Evolutionary conservation across 2,329 filamentous ascomycete species (phyloP).

Genomic region (Daldinia sp.): DNA sequence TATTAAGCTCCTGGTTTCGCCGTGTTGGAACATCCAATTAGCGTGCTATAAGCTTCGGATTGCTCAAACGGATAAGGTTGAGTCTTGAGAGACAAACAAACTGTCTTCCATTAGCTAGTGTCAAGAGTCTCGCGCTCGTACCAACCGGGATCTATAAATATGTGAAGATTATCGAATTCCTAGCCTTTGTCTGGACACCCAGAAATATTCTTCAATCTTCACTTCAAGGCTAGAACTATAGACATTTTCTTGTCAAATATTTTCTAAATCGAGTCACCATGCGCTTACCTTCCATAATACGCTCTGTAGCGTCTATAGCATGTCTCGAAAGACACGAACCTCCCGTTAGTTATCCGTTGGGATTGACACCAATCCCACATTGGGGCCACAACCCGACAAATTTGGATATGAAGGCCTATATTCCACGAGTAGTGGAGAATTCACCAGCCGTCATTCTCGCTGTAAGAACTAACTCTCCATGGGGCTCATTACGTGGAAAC

Average conservation of each 20-base stretch:
- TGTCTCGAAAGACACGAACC: no score
- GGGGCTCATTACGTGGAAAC: neutral
- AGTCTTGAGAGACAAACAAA: neutral
- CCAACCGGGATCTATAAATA: slow-evolving; percentile 21
- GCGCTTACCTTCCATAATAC: slow-evolving; percentile 10
- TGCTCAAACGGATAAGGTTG: slow-evolving; percentile 18
- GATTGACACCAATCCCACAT: slow-evolving; percentile 28
- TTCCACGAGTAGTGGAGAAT: slow-evolving; percentile 32
- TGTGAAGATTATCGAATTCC: neutral
- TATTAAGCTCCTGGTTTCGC: slow-evolving; percentile 27
- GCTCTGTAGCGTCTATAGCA: slow-evolving; percentile 14
- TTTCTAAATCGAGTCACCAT: slow-evolving; percentile 15
- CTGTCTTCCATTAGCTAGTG: slow-evolving; percentile 1
- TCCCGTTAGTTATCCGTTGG: no score
- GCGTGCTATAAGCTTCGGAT: slow-evolving; percentile 23
- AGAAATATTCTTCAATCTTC: neutral
- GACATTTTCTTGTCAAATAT: neutral
- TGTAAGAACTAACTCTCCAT: slow-evolving; percentile 19
- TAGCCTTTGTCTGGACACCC: neutral
- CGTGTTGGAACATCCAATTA: slow-evolving; percentile 31
- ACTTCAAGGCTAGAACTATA: neutral
- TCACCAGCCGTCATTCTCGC: slow-evolving; percentile 42
- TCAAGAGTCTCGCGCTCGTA: slow-evolving; percentile 5
- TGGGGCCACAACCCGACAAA: slow-evolving; percentile 44
- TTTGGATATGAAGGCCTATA: slow-evolving; percentile 38